Evolutionary conservation across 2,329 filamentous ascomycete species (phyloP), one percentile per base, ranked within the genome.

Genomic region (Clarireedia hainanense): DNA sequence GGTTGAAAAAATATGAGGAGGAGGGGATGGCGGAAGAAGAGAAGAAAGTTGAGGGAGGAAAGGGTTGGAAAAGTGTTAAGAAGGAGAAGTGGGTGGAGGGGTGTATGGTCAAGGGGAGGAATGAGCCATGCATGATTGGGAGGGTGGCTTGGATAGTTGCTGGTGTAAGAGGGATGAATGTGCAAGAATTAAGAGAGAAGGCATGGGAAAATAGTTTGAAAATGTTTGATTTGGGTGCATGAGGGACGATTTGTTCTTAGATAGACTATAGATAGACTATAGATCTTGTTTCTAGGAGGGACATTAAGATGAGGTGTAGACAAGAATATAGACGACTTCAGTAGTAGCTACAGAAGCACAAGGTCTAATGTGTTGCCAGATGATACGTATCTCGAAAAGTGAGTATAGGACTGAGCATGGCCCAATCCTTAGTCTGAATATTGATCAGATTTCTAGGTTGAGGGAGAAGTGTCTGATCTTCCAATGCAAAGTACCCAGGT

Each of bases 71-170:
- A 72, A 78, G 85, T 4, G 87, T 96, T 30, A 99, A 97, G 78
- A 97, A 96, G 74, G 94, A 99, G 74, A 95, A 89, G 70, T 99
- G 91, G 86, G 80, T 82, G 46, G 83, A 89, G 65, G 92, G 91
- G 0, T 79, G 79, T 42, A 92, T 96, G 88, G 81, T 99, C 52
- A 99, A 97, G 74, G 90, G 92, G 0, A 82, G 94, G 58, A 99
- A 99, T 68, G 94, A 99, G 72, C 89, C 92, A 9, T 91, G 87
- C 64, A 86, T 81, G 52, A 96, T 99, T 62, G 83, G 86, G 61
- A 84, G 86, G 52, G 88, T 99, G 14, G 94, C 90, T n/a, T 84
- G 86, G 70, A 89, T 92, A 51, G 85, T 99, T 61, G 92, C 94
- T 1, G 84, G 80, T 43, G 86, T 97, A 61, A 96, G 96, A 71